Percentiles rank a stretch among this genome's conserved stretches.
Evolutionary conservation across 2,329 filamentous ascomycete species (phyloP).

Genomic region (Penicillium verrucosum): DNA sequence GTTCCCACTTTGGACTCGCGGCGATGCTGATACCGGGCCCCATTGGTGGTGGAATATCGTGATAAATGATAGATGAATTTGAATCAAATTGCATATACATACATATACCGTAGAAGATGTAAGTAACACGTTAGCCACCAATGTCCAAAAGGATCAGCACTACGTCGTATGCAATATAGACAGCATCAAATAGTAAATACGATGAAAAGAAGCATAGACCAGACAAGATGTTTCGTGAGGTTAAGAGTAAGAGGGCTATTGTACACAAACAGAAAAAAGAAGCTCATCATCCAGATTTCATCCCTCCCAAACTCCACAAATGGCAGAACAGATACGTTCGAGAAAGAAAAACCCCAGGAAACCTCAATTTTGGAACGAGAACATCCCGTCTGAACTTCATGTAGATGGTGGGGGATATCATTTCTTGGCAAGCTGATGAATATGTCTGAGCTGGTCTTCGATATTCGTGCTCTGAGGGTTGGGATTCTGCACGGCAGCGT

Average conservation of each 20-base stretch:
- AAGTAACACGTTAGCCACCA: not conserved
- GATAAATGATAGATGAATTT: constrained; percentile 6
- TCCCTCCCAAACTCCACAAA: constrained; percentile 7
- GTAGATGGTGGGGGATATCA: constrained; percentile 10
- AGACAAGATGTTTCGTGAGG: constrained; percentile 4
- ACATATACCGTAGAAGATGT: not conserved
- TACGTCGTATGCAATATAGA: not conserved
- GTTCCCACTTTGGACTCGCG: not conserved
- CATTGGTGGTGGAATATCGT: not conserved
- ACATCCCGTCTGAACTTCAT: not conserved
- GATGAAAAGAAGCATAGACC: not conserved
- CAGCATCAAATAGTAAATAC: not conserved
- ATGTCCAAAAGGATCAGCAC: not conserved
- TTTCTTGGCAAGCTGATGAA: constrained; percentile 56
- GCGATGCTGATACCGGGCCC: not conserved
- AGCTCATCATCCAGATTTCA: constrained; percentile 4
- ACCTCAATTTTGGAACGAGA: not conserved
- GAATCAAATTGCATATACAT: not conserved
- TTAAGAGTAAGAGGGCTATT: constrained; percentile 3
- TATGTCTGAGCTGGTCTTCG: constrained; percentile 76
- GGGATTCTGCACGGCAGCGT: constrained; percentile 26
- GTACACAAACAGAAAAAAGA: constrained; percentile 6
- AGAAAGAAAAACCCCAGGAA: not conserved
- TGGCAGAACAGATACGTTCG: constrained; percentile 1
- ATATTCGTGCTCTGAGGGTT: constrained; percentile 61